Percentiles rank a stretch among this genome's conserved stretches.
These are phyloP conservation scores for Pseudofabraea citricarpa DNA, from an alignment of 2,329 filamentous ascomycete genomes.

Conservation along the genomic window DNA sequence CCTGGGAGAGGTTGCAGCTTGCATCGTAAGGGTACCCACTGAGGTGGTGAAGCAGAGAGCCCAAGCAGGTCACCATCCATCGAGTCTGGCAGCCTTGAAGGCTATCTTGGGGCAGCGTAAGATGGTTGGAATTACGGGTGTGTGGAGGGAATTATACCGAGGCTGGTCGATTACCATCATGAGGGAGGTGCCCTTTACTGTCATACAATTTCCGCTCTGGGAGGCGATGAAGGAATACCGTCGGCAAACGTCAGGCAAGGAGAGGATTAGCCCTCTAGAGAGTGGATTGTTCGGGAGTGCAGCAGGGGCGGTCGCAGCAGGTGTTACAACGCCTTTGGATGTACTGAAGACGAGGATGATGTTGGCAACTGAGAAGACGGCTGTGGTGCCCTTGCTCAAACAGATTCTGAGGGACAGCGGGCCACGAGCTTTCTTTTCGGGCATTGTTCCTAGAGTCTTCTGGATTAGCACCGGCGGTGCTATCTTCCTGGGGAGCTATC, in stretches of 20 bases:
- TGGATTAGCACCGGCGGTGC: slow-evolving; percentile 96
- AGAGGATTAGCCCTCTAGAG: slow-evolving; percentile 63
- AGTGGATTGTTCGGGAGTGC: slow-evolving; percentile 81
- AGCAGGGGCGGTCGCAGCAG: slow-evolving; percentile 81
- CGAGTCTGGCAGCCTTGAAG: slow-evolving; percentile 59
- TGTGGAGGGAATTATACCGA: slow-evolving; percentile 82
- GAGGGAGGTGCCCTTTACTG: slow-evolving; percentile 93
- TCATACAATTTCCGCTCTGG: slow-evolving; percentile 97
- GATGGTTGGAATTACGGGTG: slow-evolving; percentile 43
- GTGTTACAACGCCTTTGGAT: slow-evolving; percentile 85
- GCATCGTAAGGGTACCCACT: slow-evolving; percentile 86
- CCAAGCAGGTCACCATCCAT: slow-evolving; percentile 79
- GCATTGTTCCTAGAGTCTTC: slow-evolving; percentile 74
- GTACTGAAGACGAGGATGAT: slow-evolving; percentile 97
- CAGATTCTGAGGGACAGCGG: slow-evolving; percentile 63
- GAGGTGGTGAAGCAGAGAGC: slow-evolving; percentile 97
- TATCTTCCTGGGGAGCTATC: slow-evolving; percentile 91
- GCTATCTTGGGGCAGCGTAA: slow-evolving; percentile 57
- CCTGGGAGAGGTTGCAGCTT: slow-evolving; percentile 86
- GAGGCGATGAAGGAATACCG: slow-evolving; percentile 81
- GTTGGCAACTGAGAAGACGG: slow-evolving; percentile 68
- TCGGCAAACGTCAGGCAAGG: slow-evolving; percentile 34
- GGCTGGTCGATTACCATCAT: slow-evolving; percentile 91
- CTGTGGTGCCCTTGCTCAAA: slow-evolving; percentile 53
- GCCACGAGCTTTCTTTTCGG: slow-evolving; percentile 66